A percentile compares a stretch with the other conserved stretches of the same genome.
These are phyloP conservation scores for Leccinellum luteum DNA, from an alignment of 768 basidiomycete species.

Conservation along the genomic window DNA sequence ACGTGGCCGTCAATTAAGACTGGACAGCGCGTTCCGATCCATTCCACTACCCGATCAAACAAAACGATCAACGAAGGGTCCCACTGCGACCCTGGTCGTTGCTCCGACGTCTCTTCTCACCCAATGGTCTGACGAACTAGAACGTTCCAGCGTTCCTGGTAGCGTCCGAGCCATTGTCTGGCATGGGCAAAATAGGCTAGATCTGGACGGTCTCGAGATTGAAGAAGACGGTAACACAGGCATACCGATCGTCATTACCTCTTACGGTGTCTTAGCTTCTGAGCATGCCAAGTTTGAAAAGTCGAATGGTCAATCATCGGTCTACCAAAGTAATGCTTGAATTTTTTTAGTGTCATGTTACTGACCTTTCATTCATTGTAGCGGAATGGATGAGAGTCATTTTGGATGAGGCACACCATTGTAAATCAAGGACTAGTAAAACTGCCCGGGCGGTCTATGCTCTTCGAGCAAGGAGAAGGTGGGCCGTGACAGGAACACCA, in stretches of 20 bases:
- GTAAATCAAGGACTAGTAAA: constrained; percentile 86
- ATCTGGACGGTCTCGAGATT: constrained; percentile 60
- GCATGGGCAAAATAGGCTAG: constrained; percentile 85
- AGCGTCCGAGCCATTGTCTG: constrained; percentile 69
- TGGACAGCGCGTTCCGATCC: constrained; percentile 62
- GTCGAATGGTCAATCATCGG: constrained; percentile 46
- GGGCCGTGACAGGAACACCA: constrained; percentile 95
- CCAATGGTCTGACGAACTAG: constrained; percentile 96
- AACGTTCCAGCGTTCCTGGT: constrained; percentile 73
- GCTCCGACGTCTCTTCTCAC: constrained; percentile 86
- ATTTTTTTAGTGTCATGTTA: no score
- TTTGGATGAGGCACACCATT: constrained; percentile 93
- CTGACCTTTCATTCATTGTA: constrained; percentile 28
- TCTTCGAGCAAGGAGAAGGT: constrained; percentile 71
- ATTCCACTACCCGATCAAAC: constrained; percentile 33
- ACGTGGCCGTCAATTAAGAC: constrained; percentile 56
- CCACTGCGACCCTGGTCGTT: constrained; percentile 80
- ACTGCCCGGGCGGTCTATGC: constrained; percentile 89
- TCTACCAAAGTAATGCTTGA: constrained; percentile 63
- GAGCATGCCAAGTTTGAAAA: constrained; percentile 76
- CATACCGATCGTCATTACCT: constrained; percentile 84
- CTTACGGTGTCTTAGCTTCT: constrained; percentile 87
- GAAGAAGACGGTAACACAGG: constrained; percentile 49
- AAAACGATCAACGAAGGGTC: constrained; percentile 27
- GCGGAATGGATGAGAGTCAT: constrained; percentile 82